These are phyloP conservation scores for Globisporangium nodosum DNA, from an alignment of 352 stramenopile species.

Conservation along the genomic window DNA sequence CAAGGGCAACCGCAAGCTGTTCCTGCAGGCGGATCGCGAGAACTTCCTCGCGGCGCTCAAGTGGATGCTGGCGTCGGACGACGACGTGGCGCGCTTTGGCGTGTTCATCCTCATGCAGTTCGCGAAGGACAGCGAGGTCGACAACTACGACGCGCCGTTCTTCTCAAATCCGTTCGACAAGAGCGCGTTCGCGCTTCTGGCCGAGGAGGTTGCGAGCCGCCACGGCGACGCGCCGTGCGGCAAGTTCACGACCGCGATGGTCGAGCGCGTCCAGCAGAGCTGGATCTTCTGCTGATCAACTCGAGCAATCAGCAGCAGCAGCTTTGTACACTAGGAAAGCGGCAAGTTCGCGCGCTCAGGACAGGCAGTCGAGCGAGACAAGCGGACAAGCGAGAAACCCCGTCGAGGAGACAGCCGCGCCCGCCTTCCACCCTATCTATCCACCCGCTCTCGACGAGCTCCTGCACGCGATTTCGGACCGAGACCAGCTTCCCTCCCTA, in stretches of 20 bases:
- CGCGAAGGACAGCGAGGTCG: slow-evolving; percentile 30
- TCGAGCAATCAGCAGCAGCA: not conserved
- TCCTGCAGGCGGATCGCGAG: slow-evolving; percentile 34
- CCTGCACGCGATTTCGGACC: no score
- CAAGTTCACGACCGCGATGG: slow-evolving; percentile 47
- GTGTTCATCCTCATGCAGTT: slow-evolving; percentile 66
- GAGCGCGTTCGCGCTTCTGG: slow-evolving; percentile 47
- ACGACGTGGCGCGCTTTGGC: slow-evolving; percentile 52
- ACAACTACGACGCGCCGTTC: slow-evolving; percentile 19
- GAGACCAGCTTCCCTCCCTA: no score
- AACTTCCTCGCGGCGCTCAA: slow-evolving; percentile 45
- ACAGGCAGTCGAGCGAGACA: no score
- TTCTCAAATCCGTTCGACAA: slow-evolving; percentile 57
- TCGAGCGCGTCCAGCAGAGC: slow-evolving; percentile 52
- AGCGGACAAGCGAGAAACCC: no score
- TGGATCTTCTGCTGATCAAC: slow-evolving; percentile 37
- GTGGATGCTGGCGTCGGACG: slow-evolving; percentile 59
- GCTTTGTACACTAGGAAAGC: not conserved
- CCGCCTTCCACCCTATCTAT: no score
- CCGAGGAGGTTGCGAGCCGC: slow-evolving; percentile 28
- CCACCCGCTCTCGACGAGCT: no score
- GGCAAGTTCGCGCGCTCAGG: no score
- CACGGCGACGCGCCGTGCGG: slow-evolving; percentile 23
- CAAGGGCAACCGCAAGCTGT: slow-evolving; percentile 62
- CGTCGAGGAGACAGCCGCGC: no score